These are phyloP conservation scores for Canavalia ensiformis DNA, from an alignment of 306 rosid species.

Conservation along the genomic window DNA sequence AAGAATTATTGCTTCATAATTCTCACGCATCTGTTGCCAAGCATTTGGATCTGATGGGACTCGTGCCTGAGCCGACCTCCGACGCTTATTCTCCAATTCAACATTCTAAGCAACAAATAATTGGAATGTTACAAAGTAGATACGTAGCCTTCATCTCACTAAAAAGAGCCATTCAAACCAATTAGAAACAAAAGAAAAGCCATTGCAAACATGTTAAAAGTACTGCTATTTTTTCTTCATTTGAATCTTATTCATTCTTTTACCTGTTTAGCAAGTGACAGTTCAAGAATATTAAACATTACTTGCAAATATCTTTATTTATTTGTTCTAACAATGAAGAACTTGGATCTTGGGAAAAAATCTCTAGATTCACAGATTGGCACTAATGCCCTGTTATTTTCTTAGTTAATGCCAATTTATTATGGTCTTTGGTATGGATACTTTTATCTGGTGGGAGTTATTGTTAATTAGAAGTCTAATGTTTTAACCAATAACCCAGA, in stretches of 20 bases:
- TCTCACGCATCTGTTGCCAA: slow-evolving; percentile 95
- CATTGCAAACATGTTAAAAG: background rate
- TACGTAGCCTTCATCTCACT: background rate
- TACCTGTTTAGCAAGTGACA: background rate
- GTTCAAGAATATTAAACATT: background rate
- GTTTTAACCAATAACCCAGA: no score
- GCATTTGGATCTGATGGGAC: slow-evolving; percentile 94
- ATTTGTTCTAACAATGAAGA: background rate
- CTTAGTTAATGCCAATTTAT: slow-evolving; percentile 14
- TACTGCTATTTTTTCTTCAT: background rate
- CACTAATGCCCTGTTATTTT: slow-evolving; percentile 1
- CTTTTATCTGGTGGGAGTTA: slow-evolving; percentile 19
- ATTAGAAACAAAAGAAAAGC: slow-evolving; percentile 3
- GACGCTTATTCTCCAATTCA: slow-evolving; percentile 81
- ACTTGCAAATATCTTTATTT: background rate
- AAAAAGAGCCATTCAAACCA: background rate
- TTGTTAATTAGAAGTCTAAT: background rate
- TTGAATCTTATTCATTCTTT: background rate
- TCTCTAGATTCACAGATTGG: background rate
- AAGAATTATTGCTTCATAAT: slow-evolving; percentile 89
- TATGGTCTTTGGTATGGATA: background rate
- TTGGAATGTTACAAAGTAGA: slow-evolving; percentile 15
- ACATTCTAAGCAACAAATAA: slow-evolving; percentile 61
- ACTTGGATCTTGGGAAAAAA: background rate
- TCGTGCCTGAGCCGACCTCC: slow-evolving; percentile 86